These are phyloP conservation scores for Vanrija sp. DNA, from an alignment of 1,284 basidiomycete species.

Conservation along the genomic window DNA sequence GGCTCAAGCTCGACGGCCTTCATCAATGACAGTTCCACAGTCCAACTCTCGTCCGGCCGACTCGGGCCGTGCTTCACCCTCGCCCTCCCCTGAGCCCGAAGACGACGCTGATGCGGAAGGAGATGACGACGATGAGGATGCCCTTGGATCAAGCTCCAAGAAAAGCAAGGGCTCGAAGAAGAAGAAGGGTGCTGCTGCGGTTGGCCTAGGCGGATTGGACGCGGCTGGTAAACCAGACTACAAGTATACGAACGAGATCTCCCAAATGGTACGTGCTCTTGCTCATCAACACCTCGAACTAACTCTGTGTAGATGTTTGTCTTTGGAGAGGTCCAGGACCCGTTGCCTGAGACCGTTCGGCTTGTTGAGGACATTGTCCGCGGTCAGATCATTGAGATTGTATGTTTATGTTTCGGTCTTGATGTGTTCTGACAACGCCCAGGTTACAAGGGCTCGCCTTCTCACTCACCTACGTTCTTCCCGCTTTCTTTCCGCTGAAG, in stretches of 20 bases:
- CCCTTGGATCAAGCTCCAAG: constrained; percentile 6
- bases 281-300: neutral
- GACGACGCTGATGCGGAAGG: constrained; percentile 33
- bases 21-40: too few species aligned
- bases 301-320: constrained; percentile 74
- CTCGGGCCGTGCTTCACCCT: constrained; percentile 5
- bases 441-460: constrained; percentile 87
- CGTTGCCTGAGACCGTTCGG: constrained; percentile 78
- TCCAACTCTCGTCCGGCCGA: neutral
- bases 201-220: constrained; percentile 5
- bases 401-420: constrained; percentile 46
- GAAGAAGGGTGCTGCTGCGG: constrained; percentile 19
- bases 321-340: constrained; percentile 90
- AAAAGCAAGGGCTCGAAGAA: constrained; percentile 21
- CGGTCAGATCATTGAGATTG: constrained; percentile 87
- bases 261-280: constrained; percentile 62
- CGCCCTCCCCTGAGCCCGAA: constrained; percentile 26
- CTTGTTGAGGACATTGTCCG: constrained; percentile 95
- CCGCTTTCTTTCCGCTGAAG: constrained; percentile 82
- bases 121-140: constrained; percentile 35
- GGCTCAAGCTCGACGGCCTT: too few species aligned
- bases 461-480: constrained; percentile 77
- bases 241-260: constrained; percentile 73
- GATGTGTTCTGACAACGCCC: neutral
- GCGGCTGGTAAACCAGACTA: constrained; percentile 53